Evolutionary conservation across 2,329 filamentous ascomycete species (phyloP).

Genomic region (Pochonia chlamydosporia): DNA sequence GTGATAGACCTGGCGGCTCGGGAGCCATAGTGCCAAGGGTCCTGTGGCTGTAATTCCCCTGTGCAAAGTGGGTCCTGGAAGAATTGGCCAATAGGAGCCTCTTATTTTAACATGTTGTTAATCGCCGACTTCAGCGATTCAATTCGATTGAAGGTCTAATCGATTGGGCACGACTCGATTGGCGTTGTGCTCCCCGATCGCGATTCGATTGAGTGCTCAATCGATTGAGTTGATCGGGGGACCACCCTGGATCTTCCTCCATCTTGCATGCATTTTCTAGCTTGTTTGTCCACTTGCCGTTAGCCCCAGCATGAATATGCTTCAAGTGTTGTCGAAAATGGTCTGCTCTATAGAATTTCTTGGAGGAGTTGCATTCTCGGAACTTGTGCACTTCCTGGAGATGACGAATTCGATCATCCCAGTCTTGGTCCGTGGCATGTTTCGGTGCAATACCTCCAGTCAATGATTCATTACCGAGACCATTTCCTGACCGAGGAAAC

Average conservation of each 20-base stretch:
- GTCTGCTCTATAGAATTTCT: constrained; percentile 96
- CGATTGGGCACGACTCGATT: too few species aligned
- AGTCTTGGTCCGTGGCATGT: constrained; percentile 71
- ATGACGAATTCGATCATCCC: constrained; percentile 81
- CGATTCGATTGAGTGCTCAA: too few species aligned
- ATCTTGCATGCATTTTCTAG: constrained; percentile 96
- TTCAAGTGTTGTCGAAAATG: constrained; percentile 98
- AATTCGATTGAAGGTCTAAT: too few species aligned
- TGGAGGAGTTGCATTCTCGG: constrained; percentile 93
- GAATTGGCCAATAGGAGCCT: too few species aligned
- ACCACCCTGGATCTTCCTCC: constrained; percentile 71
- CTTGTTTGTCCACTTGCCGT: constrained; percentile 98
- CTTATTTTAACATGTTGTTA: too few species aligned
- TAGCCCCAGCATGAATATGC: constrained; percentile 92
- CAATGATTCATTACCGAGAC: constrained; percentile 25
- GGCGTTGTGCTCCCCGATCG: too few species aligned
- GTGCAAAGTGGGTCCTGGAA: too few species aligned
- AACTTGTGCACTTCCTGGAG: constrained; percentile 93
- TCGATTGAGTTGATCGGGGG: too few species aligned
- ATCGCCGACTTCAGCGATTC: too few species aligned
- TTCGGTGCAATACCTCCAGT: constrained; percentile 31
- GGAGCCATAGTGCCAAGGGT: too few species aligned
- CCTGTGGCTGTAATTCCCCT: too few species aligned
- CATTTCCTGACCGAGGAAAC: constrained; percentile 54
- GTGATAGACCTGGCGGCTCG: too few species aligned